Base-by-base conservation (phyloP, 306 rosid genomes). In the Casuarina glauca region DNA sequence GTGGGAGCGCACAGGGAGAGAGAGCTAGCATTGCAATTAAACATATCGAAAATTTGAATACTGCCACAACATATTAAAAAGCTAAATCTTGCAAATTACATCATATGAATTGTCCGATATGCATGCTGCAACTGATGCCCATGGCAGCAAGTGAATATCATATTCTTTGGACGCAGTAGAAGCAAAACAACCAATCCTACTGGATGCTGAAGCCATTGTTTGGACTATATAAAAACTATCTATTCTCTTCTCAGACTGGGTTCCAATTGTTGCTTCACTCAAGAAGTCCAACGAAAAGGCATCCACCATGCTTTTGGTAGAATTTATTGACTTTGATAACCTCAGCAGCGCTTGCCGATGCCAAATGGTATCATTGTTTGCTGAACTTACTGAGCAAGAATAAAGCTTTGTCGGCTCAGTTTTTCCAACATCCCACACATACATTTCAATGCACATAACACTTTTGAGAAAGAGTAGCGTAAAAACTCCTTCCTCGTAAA, bases 101-200 rank as follows among this genome's bases (percentile, higher is more conserved):
- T 84, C 84, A 38, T 63, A 80, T 69, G 92, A 83, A 84, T 78
- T 78, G 46, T 87, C 91, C 11, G 98, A 87, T 78, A 84, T 94
- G 93, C 95, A 94, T 73, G 94, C 97, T 6, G 97, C 97, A 52
- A 94, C 76, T 38, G 98, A 94, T 81, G 97, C 98, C 98, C 98
- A 94, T 13, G 98, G 98, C 69, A 92, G 87, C 88, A 94, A 87
- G 87, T 94, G 95, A 84, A 94, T 94, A 85, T 94, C 98, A 85
- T 92, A 92, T 85, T 94, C 97, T 84, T 88, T 94, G 12, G 93
- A 90, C 70, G 95, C 97, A 70, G 91, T 87, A 63, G 93, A 83
- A 71, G 97, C 97, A 78, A 92, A 92, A 75, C 90, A 88, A 63
- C 97, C 93, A 64, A 94, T 94, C 91, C 97, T 87, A 75, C 98